Base-by-base conservation (phyloP, 768 basidiomycete species). In the Boletus patriciae region DNA sequence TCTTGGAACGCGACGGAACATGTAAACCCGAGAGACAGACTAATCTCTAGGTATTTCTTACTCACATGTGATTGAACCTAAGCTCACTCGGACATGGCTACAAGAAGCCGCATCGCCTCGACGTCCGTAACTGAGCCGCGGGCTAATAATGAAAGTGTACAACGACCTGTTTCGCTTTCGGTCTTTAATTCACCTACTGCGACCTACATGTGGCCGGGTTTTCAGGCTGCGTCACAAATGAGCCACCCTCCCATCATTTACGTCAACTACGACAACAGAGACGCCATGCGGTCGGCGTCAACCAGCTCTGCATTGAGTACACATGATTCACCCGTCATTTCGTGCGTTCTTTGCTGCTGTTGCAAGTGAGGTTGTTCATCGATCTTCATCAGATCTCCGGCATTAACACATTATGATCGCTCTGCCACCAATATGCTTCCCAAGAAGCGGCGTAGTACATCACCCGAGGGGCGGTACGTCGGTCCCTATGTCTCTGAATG, bases 171-270 rank as follows among this genome's bases (percentile, higher is more conserved):
- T 47, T 70, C 73, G 46, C 68, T 78, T 51, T 75, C 76, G 23
- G 72, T 77, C 49, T 77, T 77, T 66, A 73, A 76, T 63, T 73
- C 76, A 45, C 71, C 76, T 46, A 77, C 74, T 52, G 75, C 79
- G 57, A 76, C 77, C 45, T 82, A 74, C 66, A 70, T 73, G 64
- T 82, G 79, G 80, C 77, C 78, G n/a, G 71, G 65, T 54, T 73
- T 81, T 57, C 70, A 73, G 61, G 70, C 77, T 59, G 75, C 77
- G 25, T 80, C 77, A 36, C 71, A 76, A 64, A 78, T 77, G 74
- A 65, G 62, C 50, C 64, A 70, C 57, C 70, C 68, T 48, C 78
- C 79, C 29, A 64, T 73, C 50, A 66, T 76, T 60, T 77, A 77
- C 61, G 75, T 75, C 62, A 65, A 71, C 58, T 66, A 71, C 49